Evolutionary conservation across 2,329 filamentous ascomycete genomes (phyloP), one percentile per base, ranked within the genome.

Genomic region (Byssothecium circinans): DNA sequence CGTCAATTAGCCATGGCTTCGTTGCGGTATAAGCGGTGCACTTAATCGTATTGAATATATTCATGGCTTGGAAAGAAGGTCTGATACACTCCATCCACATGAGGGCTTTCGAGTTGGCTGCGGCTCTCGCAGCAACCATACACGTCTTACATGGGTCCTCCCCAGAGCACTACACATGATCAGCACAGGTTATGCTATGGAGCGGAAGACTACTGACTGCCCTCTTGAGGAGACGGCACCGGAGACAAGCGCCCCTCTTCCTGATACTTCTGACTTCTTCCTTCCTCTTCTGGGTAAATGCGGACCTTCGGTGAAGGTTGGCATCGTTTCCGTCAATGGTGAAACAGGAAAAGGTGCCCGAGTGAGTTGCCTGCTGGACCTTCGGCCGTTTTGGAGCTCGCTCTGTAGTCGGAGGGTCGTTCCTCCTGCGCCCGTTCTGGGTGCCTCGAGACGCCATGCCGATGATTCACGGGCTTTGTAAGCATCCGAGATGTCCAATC

Each of bases 31-130:
- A n/a, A n/a, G n/a, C 17, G 19, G 14, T 8, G 17, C 1, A 41
- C 39, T 17, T 54, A 53, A 52, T 23, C n/a, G 27, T 25, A 15
- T 45, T 41, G 43, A 58, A 58, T 8, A 56, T 54, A 40, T 56
- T 56, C 33, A 56, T 45, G 4, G 32, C 22, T 39, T 52, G 50
- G 23, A 58, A 58, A 1, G 55, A 56, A 3, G 55, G 55, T 20
- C 55, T 39, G n/a, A 58, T 49, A 25, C 55, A 58, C 8, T 58
- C 55, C 55, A 58, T 58, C 55, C 55, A 58, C 42, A 48, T 49
- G 22, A 58, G 32, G 1, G 55, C 45, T 47, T 50, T 51, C 14
- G 54, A 54, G 10, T 52, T 46, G 4, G 41, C 41, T 15, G 48
- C 49, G 15, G 53, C 50, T 19, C 41, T 46, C 17, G 48, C 50